A percentile compares a stretch with the other conserved stretches of the same genome.
These are phyloP conservation scores for Penicillium sclerotigenum DNA, from an alignment of 2,329 filamentous ascomycete species.

Conservation along the genomic window DNA sequence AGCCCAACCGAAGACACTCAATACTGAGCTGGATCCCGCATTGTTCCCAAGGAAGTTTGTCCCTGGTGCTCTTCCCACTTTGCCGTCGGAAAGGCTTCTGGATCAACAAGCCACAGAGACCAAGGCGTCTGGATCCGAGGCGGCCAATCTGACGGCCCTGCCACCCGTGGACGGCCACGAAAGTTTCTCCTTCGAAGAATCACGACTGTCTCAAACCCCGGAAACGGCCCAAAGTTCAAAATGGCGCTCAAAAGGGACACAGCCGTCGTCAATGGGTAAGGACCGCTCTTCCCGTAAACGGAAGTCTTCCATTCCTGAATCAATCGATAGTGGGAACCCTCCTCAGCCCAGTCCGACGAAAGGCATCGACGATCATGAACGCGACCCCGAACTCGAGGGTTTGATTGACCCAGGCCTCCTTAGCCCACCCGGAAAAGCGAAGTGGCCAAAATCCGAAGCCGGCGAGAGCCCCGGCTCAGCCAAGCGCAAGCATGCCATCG, in stretches of 20 bases:
- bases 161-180: conserved; percentile 13
- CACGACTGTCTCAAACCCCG: conserved; percentile 1
- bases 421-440: conserved; percentile 27
- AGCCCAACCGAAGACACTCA: conserved; percentile 15
- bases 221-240: conserved; percentile 14
- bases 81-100: conserved; percentile 48
- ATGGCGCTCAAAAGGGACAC: conserved; percentile 13
- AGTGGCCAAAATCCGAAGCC: conserved; percentile 31
- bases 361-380: conserved; percentile 12
- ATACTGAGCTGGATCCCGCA: conserved; percentile 24
- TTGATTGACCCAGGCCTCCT: conserved; percentile 17
- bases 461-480: conserved; percentile 36
- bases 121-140: conserved; percentile 9
- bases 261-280: conserved; percentile 23
- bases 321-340: conserved; percentile 24
- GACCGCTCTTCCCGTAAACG: conserved; percentile 37
- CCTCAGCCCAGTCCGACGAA: conserved; percentile 18
- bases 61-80: conserved; percentile 42
- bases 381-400: conserved; percentile 10
- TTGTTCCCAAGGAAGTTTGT: conserved; percentile 38
- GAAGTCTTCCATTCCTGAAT: conserved; percentile 35
- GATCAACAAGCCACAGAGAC: conserved; percentile 29
- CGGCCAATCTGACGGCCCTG: conserved; percentile 12
- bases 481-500: conserved; percentile 26
- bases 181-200: conserved; percentile 15